Conservation (phyloP, 2,329 filamentous ascomycete species). For the Blumeria graminis region DNA sequence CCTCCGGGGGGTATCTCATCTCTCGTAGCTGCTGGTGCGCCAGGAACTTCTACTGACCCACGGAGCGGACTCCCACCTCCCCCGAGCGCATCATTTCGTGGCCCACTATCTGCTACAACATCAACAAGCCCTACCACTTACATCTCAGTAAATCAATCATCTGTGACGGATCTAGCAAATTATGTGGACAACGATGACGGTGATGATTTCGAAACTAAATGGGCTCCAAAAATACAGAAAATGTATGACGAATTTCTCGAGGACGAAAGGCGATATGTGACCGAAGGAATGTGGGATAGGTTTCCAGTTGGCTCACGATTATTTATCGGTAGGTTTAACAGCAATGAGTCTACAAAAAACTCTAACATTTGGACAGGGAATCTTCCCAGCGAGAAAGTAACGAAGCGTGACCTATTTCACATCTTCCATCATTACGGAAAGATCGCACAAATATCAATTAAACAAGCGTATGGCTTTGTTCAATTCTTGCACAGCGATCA, state of each 20-base stretch:
- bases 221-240: slow-evolving; percentile 30
- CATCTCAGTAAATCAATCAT: slow-evolving; percentile 6
- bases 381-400: slow-evolving; percentile 75
- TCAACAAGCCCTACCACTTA: slow-evolving; percentile 9
- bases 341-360: neutral
- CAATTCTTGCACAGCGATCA: slow-evolving; percentile 64
- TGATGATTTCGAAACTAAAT: slow-evolving; percentile 14
- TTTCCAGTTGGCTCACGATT: slow-evolving; percentile 56
- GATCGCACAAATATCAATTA: slow-evolving; percentile 84
- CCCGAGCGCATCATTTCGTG: slow-evolving; percentile 13
- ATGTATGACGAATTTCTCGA: slow-evolving; percentile 48
- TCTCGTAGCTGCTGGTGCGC: slow-evolving; percentile 14
- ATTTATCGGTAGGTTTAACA: slow-evolving; percentile 44
- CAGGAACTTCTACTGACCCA: slow-evolving; percentile 15
- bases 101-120: slow-evolving; percentile 7
- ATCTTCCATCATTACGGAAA: slow-evolving; percentile 68
- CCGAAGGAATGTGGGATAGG: slow-evolving; percentile 57
- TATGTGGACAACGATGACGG: slow-evolving; percentile 9
- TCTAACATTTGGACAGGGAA: slow-evolving; percentile 37
- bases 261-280: slow-evolving; percentile 51
- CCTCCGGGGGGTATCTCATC: slow-evolving; percentile 11
- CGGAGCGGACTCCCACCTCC: slow-evolving; percentile 15
- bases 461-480: slow-evolving; percentile 90
- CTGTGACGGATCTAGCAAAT: slow-evolving; percentile 6
- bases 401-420: slow-evolving; percentile 82